Evolutionary conservation across 2,329 filamentous ascomycete genomes (phyloP), one percentile per base, ranked within the genome.

Genomic region (Hypoxylon sp.): DNA sequence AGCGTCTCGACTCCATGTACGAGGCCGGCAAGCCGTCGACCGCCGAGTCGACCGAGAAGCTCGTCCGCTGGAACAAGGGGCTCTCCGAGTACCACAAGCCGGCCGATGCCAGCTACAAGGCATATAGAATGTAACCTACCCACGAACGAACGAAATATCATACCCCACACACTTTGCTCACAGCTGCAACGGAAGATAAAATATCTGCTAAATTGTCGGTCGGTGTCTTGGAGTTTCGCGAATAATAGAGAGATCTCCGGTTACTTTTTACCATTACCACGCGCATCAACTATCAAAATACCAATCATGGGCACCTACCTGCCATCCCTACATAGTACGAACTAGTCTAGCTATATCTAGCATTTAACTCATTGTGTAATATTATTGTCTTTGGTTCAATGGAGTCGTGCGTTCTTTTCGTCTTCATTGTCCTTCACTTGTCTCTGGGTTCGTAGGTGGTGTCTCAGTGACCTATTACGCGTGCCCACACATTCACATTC

Each of bases 21-120:
- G 65, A 67, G 41, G 31, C 59, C 1, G 66, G 65, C 19, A 63
- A 63, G 43, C 60, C 67, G 0, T 51, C 57, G 6, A 60, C 60
- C n/a, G 29, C 42, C 21, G 54, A 57, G 25, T 64, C 63, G 3
- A 63, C 51, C 8, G 63, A 65, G 9, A 60, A 49, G 35, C 50
- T 64, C n/a, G 59, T 61, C 15, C 63, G 65, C 30, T 69, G 67
- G 67, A 66, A 68, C 35, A 64, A 57, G 42, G 66, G 65, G 9
- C 36, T 69, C 27, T 67, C 67, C 17, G 51, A 58, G 25, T 68
- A 58, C 25, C 67, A 69, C 43, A 44, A 46, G 15, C 63, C 64
- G 4, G n/a, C 11, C 12, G 56, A 63, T 27, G 59, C 56, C 50
- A 52, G 49, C 16, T 63, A 59, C 29, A 63, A 64, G 43, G 65